Percentiles rank a stretch among this genome's conserved stretches.
Evolutionary conservation across 371 early-diverging fungal species (phyloP).

Genomic region (Zopfochytrium polystomum): DNA sequence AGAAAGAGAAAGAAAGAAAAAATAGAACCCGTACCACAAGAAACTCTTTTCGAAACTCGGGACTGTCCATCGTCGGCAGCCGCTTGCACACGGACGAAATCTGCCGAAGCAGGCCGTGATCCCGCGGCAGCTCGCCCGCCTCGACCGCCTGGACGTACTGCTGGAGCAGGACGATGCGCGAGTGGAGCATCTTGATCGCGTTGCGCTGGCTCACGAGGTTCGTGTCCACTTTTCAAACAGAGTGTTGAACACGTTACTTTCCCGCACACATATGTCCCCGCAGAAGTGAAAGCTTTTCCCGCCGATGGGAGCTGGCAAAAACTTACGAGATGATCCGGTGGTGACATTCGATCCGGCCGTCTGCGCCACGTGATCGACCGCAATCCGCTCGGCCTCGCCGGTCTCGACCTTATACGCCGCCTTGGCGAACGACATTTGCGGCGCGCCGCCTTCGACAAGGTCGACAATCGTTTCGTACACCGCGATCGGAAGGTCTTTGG

Average conservation of each 20-base stretch:
- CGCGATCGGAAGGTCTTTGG: constrained; percentile 64
- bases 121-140: constrained; percentile 58
- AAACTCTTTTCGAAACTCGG: constrained; percentile 70
- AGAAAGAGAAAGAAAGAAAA: no score
- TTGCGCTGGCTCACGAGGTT: constrained; percentile 74
- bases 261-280: no score
- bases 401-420: constrained; percentile 74
- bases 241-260: not conserved
- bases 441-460: constrained; percentile 55
- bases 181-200: constrained; percentile 79
- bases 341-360: constrained; percentile 54
- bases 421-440: constrained; percentile 64
- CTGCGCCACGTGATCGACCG: constrained; percentile 81
- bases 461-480: constrained; percentile 82
- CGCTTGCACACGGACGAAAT: constrained; percentile 70
- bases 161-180: constrained; percentile 64
- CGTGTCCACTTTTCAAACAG: constrained; percentile 51
- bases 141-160: constrained; percentile 70
- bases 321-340: constrained; percentile 57
- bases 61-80: constrained; percentile 64
- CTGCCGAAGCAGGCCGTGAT: constrained; percentile 75
- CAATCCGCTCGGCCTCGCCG: constrained; percentile 80
- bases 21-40: constrained; percentile 7
- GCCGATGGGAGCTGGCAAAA: not conserved
- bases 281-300: no score